phyloP scores from a whole-genome alignment of 305 asterid species.

The Coffea humblotiana region DNA sequence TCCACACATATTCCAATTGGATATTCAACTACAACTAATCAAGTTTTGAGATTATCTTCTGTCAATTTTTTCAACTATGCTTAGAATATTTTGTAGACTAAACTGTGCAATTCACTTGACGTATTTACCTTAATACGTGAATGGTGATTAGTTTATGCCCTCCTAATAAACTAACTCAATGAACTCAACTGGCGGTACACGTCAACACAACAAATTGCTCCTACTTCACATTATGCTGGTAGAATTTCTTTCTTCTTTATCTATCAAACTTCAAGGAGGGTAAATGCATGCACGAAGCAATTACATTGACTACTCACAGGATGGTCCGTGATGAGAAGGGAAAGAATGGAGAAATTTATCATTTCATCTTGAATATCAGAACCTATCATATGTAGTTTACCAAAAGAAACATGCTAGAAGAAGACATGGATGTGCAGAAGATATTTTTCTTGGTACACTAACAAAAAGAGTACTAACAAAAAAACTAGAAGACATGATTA shows the following conservation, averaged over 20 bases:
- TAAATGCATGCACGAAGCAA: background rate
- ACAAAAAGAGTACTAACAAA: no score
- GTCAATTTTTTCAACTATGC: background rate
- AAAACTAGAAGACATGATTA: background rate
- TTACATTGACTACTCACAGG: background rate
- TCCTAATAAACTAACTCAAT: background rate
- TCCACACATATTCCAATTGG: background rate
- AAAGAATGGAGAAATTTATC: background rate
- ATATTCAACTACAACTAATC: background rate
- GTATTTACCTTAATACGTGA: background rate
- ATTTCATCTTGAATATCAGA: background rate
- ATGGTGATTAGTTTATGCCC: background rate
- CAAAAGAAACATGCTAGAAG: background rate
- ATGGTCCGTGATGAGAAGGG: background rate
- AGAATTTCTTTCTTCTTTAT: background rate
- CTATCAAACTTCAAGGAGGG: background rate
- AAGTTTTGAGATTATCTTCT: background rate
- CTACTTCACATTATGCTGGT: background rate
- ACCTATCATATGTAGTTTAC: background rate
- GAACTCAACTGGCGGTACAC: background rate
- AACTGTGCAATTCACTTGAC: background rate
- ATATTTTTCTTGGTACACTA: background rate
- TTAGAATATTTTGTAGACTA: background rate
- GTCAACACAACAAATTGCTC: background rate
- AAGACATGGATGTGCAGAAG: background rate